A percentile compares a stretch with the other conserved stretches of the same genome.
Evolutionary conservation across 2,329 filamentous ascomycete genomes (phyloP).

Genomic region (Claviceps sp.): DNA sequence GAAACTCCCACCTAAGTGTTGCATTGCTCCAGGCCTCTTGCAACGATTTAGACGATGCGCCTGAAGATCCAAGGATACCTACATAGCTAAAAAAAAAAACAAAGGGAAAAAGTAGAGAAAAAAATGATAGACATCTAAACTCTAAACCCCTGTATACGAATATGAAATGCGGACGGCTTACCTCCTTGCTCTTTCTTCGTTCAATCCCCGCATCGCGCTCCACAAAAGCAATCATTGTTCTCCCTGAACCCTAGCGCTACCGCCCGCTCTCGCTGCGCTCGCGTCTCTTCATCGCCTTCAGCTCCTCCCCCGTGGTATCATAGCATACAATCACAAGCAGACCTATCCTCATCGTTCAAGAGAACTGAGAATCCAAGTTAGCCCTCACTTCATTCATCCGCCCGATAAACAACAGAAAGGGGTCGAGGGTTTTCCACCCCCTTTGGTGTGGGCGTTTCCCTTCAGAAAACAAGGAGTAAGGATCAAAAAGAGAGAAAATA

Average conservation of each 20-base stretch:
- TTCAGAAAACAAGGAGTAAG: neutral
- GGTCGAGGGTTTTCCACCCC: too few relatives aligned
- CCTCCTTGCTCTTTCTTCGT: neutral
- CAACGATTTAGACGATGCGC: too few relatives aligned
- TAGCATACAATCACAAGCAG: neutral
- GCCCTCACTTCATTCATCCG: neutral
- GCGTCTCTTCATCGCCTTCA: too few relatives aligned
- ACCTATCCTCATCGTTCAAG: neutral
- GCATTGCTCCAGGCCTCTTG: too few relatives aligned
- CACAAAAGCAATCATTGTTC: neutral
- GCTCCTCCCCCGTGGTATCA: neutral
- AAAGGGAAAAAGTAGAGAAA: neutral
- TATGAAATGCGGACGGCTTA: too few relatives aligned
- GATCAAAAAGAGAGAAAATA: conserved; percentile 22
- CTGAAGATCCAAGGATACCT: too few relatives aligned
- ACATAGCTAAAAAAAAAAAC: neutral
- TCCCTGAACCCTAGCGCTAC: too few relatives aligned
- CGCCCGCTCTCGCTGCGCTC: neutral
- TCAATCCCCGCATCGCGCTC: neutral
- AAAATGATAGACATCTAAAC: neutral
- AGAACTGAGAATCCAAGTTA: neutral
- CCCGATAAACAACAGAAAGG: neutral
- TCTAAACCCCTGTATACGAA: too few relatives aligned
- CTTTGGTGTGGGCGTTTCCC: too few relatives aligned
- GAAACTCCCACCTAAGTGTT: too few relatives aligned